A percentile compares a stretch with the other conserved stretches of the same genome.
These are phyloP conservation scores for Guyanaporus albipodus DNA, from an alignment of 768 basidiomycete species.

Conservation along the genomic window DNA sequence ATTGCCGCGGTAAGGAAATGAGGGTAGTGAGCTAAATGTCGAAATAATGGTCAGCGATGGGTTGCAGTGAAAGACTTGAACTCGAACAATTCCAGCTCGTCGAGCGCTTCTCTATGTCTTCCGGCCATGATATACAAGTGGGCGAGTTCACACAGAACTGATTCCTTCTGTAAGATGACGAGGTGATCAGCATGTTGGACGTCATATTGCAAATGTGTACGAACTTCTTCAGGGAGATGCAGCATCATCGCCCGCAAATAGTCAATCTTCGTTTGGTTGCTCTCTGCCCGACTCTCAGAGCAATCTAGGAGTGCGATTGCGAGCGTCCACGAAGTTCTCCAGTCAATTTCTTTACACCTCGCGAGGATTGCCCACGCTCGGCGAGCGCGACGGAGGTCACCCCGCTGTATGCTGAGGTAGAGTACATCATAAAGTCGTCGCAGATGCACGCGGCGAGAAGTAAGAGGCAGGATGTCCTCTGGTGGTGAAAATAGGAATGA, in stretches of 20 bases:
- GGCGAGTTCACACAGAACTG: constrained; percentile 71
- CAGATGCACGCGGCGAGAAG: constrained; percentile 66
- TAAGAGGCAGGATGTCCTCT: constrained; percentile 44
- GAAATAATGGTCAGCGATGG: constrained; percentile 3
- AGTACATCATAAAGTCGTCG: constrained; percentile 72
- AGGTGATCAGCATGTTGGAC: constrained; percentile 10
- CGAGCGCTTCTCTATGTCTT: constrained; percentile 66
- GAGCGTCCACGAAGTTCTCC: constrained; percentile 68
- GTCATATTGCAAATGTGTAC: constrained; percentile 18
- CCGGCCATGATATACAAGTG: constrained; percentile 58
- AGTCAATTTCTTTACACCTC: constrained; percentile 74
- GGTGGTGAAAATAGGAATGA: constrained; percentile 61
- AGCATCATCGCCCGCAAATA: constrained; percentile 71
- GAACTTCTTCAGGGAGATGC: constrained; percentile 61
- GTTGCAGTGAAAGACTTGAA: not conserved
- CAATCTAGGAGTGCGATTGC: constrained; percentile 54
- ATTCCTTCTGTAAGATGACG: constrained; percentile 51
- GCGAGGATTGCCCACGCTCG: constrained; percentile 72
- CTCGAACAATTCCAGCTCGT: constrained; percentile 80
- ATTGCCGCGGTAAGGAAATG: constrained; percentile 84
- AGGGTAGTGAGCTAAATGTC: constrained; percentile 70
- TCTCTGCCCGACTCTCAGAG: constrained; percentile 26
- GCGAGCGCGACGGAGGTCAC: constrained; percentile 59
- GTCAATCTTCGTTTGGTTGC: constrained; percentile 41
- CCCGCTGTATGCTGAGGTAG: constrained; percentile 64